Conservation (phyloP, 2,329 filamentous ascomycete species). For the Penicillium italicum region DNA sequence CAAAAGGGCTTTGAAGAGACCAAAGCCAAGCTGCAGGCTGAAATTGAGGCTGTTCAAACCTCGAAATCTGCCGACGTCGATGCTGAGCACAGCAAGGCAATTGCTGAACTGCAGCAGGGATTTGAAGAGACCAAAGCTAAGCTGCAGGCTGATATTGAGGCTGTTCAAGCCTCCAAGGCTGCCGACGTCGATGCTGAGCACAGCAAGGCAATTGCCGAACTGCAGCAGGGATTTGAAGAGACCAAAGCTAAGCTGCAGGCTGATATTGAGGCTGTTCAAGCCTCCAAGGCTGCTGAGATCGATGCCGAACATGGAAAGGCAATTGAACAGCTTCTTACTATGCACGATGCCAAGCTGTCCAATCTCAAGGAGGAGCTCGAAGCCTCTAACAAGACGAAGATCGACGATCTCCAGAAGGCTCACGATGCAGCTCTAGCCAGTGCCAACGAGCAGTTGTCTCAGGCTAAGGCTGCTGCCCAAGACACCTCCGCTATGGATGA, state of each 20-base stretch:
- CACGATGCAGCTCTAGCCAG: constrained; percentile 36
- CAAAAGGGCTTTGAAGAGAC: constrained; percentile 36
- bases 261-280: constrained; percentile 37
- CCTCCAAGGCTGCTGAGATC: constrained; percentile 34
- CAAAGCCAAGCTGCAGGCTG: constrained; percentile 15
- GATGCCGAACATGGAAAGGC: constrained; percentile 34
- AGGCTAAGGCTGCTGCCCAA: constrained; percentile 35
- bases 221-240: constrained; percentile 37
- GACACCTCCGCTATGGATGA: constrained; percentile 38
- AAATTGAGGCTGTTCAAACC: constrained; percentile 14
- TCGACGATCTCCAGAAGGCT: constrained; percentile 35
- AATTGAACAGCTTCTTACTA: constrained; percentile 37
- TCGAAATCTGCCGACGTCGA: constrained; percentile 17
- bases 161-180: constrained; percentile 32
- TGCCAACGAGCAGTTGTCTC: constrained; percentile 33
- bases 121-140: constrained; percentile 34
- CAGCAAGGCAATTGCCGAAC: constrained; percentile 17
- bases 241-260: constrained; percentile 34
- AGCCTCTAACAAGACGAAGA: constrained; percentile 32
- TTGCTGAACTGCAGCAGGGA: constrained; percentile 36
- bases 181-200: constrained; percentile 39
- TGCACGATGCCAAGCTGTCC: constrained; percentile 40
- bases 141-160: constrained; percentile 39
- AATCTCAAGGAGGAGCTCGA: constrained; percentile 38
- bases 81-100: constrained; percentile 23